These are phyloP conservation scores for Rhypophila decipiens DNA, from an alignment of 495 filamentous ascomycete species.

Conservation along the genomic window DNA sequence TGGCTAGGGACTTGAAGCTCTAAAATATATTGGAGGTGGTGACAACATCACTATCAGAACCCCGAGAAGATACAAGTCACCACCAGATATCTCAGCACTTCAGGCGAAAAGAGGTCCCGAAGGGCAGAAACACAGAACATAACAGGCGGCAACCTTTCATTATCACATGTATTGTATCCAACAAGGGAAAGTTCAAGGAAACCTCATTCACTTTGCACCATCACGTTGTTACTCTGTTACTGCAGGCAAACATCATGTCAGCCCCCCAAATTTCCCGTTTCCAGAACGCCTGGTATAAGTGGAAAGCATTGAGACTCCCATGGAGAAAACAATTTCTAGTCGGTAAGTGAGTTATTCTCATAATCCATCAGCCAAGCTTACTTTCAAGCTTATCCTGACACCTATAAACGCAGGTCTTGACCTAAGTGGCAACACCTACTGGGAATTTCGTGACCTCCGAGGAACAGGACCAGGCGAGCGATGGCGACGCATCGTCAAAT, in stretches of 20 bases:
- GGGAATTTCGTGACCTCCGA: slow-evolving; percentile 73
- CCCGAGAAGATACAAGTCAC: too few relatives aligned
- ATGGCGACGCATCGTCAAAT: slow-evolving; percentile 64
- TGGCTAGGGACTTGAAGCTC: too few relatives aligned
- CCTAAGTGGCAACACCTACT: slow-evolving; percentile 85
- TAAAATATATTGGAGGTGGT: too few relatives aligned
- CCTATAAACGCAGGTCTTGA: slow-evolving; percentile 59
- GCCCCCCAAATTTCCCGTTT: slow-evolving; percentile 25
- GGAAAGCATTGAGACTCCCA: slow-evolving; percentile 77
- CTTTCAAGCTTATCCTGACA: background rate
- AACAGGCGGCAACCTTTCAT: background rate
- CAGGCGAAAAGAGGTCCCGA: too few relatives aligned
- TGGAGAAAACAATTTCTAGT: slow-evolving; percentile 80
- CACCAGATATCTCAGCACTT: too few relatives aligned
- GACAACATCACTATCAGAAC: too few relatives aligned
- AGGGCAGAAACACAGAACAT: too few relatives aligned
- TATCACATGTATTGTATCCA: background rate
- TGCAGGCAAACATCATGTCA: too few relatives aligned
- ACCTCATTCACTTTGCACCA: background rate
- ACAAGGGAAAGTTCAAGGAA: background rate
- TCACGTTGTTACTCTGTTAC: too few relatives aligned
- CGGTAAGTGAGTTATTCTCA: slow-evolving; percentile 46
- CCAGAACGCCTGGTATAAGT: slow-evolving; percentile 63
- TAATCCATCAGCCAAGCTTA: background rate
- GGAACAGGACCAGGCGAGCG: slow-evolving; percentile 44